These are phyloP conservation scores for Blastobotrys indianensis DNA, from an alignment of 1,139 yeast species.

Conservation along the genomic window DNA sequence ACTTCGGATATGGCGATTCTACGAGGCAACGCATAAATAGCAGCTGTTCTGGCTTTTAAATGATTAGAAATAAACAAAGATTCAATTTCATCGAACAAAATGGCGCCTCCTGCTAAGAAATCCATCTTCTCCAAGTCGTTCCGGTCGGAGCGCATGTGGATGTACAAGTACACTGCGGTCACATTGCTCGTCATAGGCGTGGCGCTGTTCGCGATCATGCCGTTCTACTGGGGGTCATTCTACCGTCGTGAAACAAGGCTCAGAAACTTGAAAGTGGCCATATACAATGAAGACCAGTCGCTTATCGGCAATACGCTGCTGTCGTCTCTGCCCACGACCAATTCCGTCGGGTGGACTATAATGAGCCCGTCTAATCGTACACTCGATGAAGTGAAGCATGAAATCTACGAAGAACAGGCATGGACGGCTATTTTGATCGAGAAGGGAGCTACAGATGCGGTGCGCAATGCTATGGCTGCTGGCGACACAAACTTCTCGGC, in stretches of 20 bases:
- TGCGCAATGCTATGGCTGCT: slow-evolving; percentile 13
- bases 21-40: no score
- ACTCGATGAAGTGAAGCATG: slow-evolving; percentile 14
- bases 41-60: no score
- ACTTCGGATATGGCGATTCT: no score
- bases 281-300: slow-evolving; percentile 44
- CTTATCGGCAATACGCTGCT: slow-evolving; percentile 37
- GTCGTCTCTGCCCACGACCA: slow-evolving; percentile 21
- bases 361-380: slow-evolving; percentile 23
- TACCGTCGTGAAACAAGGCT: slow-evolving; percentile 39
- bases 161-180: not conserved
- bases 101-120: no score
- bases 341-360: slow-evolving; percentile 27
- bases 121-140: not conserved
- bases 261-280: slow-evolving; percentile 41
- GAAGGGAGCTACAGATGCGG: slow-evolving; percentile 20
- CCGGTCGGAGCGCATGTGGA: not conserved
- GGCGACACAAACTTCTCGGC: no score
- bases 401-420: slow-evolving; percentile 18
- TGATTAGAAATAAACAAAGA: no score
- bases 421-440: slow-evolving; percentile 24
- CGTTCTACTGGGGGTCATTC: slow-evolving; percentile 59
- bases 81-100: no score
- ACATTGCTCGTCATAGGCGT: slow-evolving; percentile 4
- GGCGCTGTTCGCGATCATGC: slow-evolving; percentile 33